phyloP scores from a whole-genome alignment of 345 rosid species.

The Populus simonii region DNA sequence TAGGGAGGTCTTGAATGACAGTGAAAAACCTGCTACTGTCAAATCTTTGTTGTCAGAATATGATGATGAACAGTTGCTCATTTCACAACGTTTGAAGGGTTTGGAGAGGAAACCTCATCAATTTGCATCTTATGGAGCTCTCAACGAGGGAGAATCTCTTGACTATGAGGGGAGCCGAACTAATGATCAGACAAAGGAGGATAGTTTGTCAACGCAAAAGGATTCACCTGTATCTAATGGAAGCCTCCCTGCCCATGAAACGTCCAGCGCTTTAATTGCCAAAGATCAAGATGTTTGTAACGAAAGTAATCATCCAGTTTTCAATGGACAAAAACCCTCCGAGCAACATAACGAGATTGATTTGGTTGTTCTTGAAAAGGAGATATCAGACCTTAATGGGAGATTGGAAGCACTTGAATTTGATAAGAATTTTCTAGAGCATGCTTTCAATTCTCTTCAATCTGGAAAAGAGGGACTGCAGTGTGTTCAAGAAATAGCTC shows the following conservation, averaged over 20 bases:
- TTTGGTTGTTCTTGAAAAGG: constrained; percentile 34
- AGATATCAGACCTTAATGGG: constrained; percentile 43
- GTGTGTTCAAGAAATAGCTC: constrained; percentile 45
- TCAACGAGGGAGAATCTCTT: constrained; percentile 17
- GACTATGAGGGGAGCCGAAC: constrained; percentile 6
- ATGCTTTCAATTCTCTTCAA: constrained; percentile 38
- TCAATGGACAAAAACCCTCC: constrained; percentile 5
- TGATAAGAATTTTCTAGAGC: constrained; percentile 39
- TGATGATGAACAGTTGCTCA: constrained; percentile 37
- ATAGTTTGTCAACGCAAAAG: background rate
- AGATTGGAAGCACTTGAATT: constrained; percentile 51
- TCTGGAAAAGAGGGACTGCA: constrained; percentile 37
- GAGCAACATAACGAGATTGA: constrained; percentile 15
- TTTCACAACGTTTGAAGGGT: constrained; percentile 26
- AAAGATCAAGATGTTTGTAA: constrained; percentile 4
- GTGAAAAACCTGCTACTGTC: constrained; percentile 18
- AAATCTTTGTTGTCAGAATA: constrained; percentile 22
- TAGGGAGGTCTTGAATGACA: constrained; percentile 20
- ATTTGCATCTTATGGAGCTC: constrained; percentile 13
- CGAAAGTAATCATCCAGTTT: constrained; percentile 5
- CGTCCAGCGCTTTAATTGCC: background rate
- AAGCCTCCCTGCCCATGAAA: constrained; percentile 14
- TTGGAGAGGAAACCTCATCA: constrained; percentile 44
- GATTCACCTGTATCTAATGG: constrained; percentile 10
- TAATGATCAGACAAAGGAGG: constrained; percentile 9